A percentile compares a stretch with the other conserved stretches of the same genome.
Evolutionary conservation across 2,329 filamentous ascomycete genomes (phyloP).

Genomic region (Fusarium scirpi): DNA sequence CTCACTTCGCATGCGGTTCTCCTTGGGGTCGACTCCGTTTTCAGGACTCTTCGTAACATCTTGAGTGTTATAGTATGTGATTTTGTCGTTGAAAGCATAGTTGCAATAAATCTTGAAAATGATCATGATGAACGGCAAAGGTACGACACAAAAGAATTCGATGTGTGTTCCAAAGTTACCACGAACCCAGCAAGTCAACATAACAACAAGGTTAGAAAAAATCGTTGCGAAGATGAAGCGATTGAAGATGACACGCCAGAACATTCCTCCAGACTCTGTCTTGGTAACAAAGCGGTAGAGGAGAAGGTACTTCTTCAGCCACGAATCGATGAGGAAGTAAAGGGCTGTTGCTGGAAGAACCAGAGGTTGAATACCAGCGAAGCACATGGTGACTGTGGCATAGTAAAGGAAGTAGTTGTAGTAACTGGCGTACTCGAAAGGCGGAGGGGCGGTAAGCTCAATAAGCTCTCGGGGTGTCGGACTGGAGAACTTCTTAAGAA

Average conservation of each 20-base stretch:
- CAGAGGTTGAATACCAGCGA: conserved; percentile 86
- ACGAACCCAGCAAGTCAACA: conserved; percentile 78
- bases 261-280: conserved; percentile 92
- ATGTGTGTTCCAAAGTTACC: conserved; percentile 67
- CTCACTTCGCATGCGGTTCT: conserved; percentile 69
- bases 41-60: conserved; percentile 64
- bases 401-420: conserved; percentile 99
- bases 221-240: conserved; percentile 87
- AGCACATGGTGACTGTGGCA: conserved; percentile 87
- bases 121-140: conserved; percentile 81
- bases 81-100: conserved; percentile 78
- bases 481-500: conserved; percentile 83
- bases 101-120: conserved; percentile 90
- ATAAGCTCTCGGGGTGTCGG: conserved; percentile 93
- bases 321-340: conserved; percentile 89
- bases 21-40: conserved; percentile 59
- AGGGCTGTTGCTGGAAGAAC: conserved; percentile 87
- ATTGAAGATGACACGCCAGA: conserved; percentile 93
- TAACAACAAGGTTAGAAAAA: conserved; percentile 82
- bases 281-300: conserved; percentile 97
- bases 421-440: conserved; percentile 95
- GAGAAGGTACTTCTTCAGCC: conserved; percentile 94
- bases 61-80: conserved; percentile 82
- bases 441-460: conserved; percentile 89
- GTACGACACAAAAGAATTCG: conserved; percentile 75